Percentiles rank a stretch among this genome's conserved stretches.
Evolutionary conservation across 805 yeast species (phyloP).

Genomic region (Danielozyma ontarioensis): DNA sequence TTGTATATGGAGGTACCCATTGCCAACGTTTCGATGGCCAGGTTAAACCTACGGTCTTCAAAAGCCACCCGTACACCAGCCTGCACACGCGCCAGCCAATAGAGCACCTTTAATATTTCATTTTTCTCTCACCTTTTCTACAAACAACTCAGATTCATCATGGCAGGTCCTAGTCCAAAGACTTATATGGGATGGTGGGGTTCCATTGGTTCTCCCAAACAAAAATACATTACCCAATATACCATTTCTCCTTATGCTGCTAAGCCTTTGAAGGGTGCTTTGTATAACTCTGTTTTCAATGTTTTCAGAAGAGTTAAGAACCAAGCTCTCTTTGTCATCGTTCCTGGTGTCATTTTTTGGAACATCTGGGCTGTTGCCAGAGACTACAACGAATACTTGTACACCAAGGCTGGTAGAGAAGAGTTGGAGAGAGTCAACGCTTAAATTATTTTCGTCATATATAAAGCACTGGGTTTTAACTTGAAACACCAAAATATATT

Average conservation of each 20-base stretch:
- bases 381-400: conserved; percentile 88
- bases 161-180: conserved; percentile 69
- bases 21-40: no score
- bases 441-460: conserved; percentile 12
- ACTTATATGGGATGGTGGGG: conserved; percentile 83
- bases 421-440: conserved; percentile 70
- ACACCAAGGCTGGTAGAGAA: conserved; percentile 97
- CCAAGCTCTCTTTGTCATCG: conserved; percentile 70
- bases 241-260: conserved; percentile 92
- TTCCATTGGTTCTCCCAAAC: conserved; percentile 53
- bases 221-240: conserved; percentile 82
- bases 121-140: background rate
- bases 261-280: conserved; percentile 82
- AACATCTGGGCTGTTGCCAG: conserved; percentile 82
- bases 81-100: no score
- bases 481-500: no score
- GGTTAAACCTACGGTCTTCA: no score
- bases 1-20: no score
- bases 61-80: no score
- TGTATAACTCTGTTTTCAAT: conserved; percentile 86
- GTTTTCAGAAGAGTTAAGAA: conserved; percentile 87
- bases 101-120: no score
- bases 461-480: no score
- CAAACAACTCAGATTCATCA: conserved; percentile 14
- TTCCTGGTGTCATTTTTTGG: conserved; percentile 81